Evolutionary conservation across 148 eudicot genomes (phyloP).

Genomic region (Camellia lanceoleosa): DNA sequence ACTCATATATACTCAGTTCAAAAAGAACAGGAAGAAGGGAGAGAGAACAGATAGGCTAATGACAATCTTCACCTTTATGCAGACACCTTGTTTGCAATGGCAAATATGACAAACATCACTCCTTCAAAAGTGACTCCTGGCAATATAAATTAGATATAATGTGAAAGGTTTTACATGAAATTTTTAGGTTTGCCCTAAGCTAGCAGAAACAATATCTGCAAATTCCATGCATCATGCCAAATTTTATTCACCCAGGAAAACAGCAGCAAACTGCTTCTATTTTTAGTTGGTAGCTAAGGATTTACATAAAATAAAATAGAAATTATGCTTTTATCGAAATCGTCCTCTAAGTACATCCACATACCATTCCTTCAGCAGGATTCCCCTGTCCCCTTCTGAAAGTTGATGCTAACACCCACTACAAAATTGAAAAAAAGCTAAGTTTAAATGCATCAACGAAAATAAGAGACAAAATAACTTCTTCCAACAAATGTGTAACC

Average conservation of each 20-base stretch:
- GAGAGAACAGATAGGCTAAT: not conserved
- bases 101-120: slow-evolving; percentile 69
- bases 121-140: slow-evolving; percentile 60
- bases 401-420: slow-evolving; percentile 93
- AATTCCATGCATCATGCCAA: not conserved
- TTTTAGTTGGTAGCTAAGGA: no score
- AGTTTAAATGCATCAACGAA: slow-evolving; percentile 7
- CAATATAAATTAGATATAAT: slow-evolving; percentile 10
- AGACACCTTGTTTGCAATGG: slow-evolving; percentile 69
- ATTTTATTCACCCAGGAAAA: not conserved
- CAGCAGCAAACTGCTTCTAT: no score
- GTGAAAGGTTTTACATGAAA: not conserved
- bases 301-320: no score
- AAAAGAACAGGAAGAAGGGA: not conserved
- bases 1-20: not conserved
- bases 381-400: slow-evolving; percentile 82
- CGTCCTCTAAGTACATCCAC: slow-evolving; percentile 19
- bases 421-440: slow-evolving; percentile 25
- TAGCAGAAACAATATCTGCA: not conserved
- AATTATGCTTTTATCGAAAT: not conserved
- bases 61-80: slow-evolving; percentile 63
- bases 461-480: not conserved
- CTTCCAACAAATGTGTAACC: not conserved
- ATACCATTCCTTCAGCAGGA: slow-evolving; percentile 75
- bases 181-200: not conserved